Evolutionary conservation across 768 basidiomycete species (phyloP), one percentile per base, ranked within the genome.

Genomic region (Suillus bovinus): DNA sequence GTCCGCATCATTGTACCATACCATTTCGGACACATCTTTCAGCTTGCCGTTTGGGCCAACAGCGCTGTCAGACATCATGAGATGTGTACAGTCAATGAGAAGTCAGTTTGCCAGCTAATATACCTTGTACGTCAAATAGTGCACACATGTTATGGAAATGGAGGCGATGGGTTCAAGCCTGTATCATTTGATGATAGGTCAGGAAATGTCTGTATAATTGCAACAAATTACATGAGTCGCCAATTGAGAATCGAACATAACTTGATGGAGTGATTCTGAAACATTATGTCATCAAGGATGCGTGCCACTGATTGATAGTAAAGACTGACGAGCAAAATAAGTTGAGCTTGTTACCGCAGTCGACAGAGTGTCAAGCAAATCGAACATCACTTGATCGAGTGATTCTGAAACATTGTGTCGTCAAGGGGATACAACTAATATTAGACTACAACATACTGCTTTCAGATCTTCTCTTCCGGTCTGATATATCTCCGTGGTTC

Each of bases 21-120:
- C 39, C 17, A 58, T 58, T 20, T 58, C 17, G 7, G 58, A 58
- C 5, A 13, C 58, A 29, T 58, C 58, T 20, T 58, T 58, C 17
- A 58, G 27, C 14, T 16, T 4, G n/a, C 58, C 41, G 5, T 58
- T 20, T 4, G 58, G 27, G 10, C 36, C 58, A 46, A 46, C 17
- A 27, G 58, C 4, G 7, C 49, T 29, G 49, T 50, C 27, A 31
- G 49, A 50, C 49, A 50, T 50, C 24, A 49, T 47, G 42, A 46
- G 44, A 13, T 46, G 44, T 22, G 22, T 46, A 5, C 44, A 8
- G 44, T 46, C 11, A 46, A 46, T 46, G 44, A 46, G 11, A 46
- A 46, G 11, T 46, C 44, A 46, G 16, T 22, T 44, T 44, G n/a
- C n/a, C 42, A 44, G 42, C 42, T 42, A n/a, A 42, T 42, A 42